These are phyloP conservation scores for Logfia minima DNA, from an alignment of 129 eudicot species.

Conservation along the genomic window DNA sequence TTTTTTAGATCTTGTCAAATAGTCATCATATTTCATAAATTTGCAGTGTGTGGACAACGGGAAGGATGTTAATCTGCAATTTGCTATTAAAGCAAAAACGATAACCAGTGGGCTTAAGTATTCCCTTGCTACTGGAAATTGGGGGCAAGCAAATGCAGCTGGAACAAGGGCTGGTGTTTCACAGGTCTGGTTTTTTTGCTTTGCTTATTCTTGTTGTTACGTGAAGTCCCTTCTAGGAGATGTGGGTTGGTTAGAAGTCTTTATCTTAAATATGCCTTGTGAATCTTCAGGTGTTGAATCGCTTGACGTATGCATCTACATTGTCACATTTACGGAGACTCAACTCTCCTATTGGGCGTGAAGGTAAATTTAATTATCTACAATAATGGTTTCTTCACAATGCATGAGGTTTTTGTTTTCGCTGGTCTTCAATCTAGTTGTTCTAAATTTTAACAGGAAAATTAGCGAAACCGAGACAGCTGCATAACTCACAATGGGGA, in stretches of 20 bases:
- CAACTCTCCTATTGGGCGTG: slow-evolving; percentile 97
- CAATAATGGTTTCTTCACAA: not conserved
- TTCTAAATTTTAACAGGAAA: slow-evolving; percentile 48
- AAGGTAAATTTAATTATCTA: slow-evolving; percentile 44
- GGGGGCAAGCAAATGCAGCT: slow-evolving; percentile 99
- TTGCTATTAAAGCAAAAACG: slow-evolving; percentile 97
- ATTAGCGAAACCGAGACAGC: slow-evolving; percentile 91
- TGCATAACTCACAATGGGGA: slow-evolving; percentile 99
- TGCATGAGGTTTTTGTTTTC: not conserved
- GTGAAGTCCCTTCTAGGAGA: not conserved
- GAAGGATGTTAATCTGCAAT: slow-evolving; percentile 86
- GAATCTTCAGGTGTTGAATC: slow-evolving; percentile 73
- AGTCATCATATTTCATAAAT: not conserved
- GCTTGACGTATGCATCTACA: slow-evolving; percentile 93
- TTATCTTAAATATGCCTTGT: slow-evolving; percentile 12
- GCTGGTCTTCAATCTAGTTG: not conserved
- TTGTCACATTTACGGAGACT: slow-evolving; percentile 88
- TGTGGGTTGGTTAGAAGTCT: not conserved
- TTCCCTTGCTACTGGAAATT: slow-evolving; percentile 95
- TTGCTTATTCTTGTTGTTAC: not conserved
- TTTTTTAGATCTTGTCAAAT: too few species aligned
- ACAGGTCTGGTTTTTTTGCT: slow-evolving; percentile 43
- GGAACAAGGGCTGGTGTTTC: slow-evolving; percentile 98
- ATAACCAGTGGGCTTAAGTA: slow-evolving; percentile 94
- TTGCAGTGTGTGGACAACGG: slow-evolving; percentile 83